phyloP scores from a whole-genome alignment of 306 rosid genomes.

The Biancaea sappan region DNA sequence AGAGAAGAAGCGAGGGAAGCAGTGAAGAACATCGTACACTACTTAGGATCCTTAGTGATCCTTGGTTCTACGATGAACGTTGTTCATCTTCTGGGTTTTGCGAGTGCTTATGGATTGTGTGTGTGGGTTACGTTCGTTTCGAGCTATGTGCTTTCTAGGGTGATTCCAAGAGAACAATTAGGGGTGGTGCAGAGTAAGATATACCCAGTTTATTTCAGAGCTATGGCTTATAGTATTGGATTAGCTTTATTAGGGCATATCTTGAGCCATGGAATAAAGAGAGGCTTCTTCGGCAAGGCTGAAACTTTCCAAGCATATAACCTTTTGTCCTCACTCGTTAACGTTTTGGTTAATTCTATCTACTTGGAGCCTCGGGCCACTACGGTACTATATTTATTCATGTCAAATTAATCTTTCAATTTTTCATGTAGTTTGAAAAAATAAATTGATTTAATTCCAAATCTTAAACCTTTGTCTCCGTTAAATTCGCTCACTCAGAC shows the following conservation, averaged over 20 bases:
- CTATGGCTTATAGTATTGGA: conserved; percentile 51
- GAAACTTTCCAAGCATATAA: conserved; percentile 47
- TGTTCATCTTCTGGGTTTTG: conserved; percentile 49
- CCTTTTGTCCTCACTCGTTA: conserved; percentile 48
- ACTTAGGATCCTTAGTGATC: not conserved
- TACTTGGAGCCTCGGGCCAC: conserved; percentile 83
- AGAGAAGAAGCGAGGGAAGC: conserved; percentile 11
- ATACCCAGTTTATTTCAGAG: conserved; percentile 67
- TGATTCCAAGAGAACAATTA: conserved; percentile 68
- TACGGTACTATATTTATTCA: conserved; percentile 52
- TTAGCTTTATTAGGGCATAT: conserved; percentile 55
- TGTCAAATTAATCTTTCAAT: no score
- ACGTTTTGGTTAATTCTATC: conserved; percentile 48
- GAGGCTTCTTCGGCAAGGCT: no score
- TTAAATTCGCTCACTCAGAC: no score
- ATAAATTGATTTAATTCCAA: no score
- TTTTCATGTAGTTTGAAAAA: no score
- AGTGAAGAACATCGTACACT: not conserved
- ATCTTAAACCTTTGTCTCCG: not conserved
- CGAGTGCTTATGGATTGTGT: conserved; percentile 62
- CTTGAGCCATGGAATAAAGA: conserved; percentile 30
- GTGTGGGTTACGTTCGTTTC: conserved; percentile 75
- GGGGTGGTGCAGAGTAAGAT: conserved; percentile 82
- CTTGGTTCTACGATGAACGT: conserved; percentile 23
- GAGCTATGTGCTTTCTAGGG: conserved; percentile 54